Conservation (phyloP, 148 eudicot species). For the Simmondsia chinensis region DNA sequence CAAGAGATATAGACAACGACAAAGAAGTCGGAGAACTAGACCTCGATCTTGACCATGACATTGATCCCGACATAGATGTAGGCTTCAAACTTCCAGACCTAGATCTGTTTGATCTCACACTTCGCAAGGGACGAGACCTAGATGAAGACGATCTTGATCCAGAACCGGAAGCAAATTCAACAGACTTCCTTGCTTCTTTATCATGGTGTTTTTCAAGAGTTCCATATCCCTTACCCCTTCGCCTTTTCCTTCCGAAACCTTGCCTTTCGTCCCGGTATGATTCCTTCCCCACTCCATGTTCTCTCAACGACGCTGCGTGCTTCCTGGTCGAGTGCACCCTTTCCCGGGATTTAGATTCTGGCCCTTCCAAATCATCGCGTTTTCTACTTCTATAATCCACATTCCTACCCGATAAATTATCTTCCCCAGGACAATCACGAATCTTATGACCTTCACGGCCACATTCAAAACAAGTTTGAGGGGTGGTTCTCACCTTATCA, state of each 20-base stretch:
- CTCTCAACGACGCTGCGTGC: conserved; percentile 18
- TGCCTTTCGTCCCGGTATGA: conserved; percentile 13
- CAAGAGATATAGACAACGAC: conserved; percentile 22
- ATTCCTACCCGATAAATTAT: conserved; percentile 13
- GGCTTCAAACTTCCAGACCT: conserved; percentile 6
- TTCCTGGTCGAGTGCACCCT: conserved; percentile 7
- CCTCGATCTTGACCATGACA: conserved; percentile 24
- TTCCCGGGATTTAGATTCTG: conserved; percentile 10
- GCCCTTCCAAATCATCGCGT: neutral
- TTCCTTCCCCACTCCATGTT: conserved; percentile 8
- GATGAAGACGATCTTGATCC: conserved; percentile 16
- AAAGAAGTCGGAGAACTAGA: conserved; percentile 24
- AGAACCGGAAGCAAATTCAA: conserved; percentile 13
- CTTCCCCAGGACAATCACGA: conserved; percentile 16
- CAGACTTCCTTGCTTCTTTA: conserved; percentile 23
- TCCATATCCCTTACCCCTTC: conserved; percentile 18
- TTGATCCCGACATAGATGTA: too few species aligned
- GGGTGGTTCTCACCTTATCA: conserved; percentile 4
- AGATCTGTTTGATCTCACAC: neutral
- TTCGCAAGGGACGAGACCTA: conserved; percentile 6
- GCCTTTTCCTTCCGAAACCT: conserved; percentile 16
- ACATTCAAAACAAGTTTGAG: conserved; percentile 22
- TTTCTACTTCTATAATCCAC: conserved; percentile 1
- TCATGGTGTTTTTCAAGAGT: conserved; percentile 11
- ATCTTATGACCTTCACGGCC: conserved; percentile 25